Evolutionary conservation across 495 filamentous ascomycete species (phyloP), one percentile per base, ranked within the genome.

Genomic region (Tuber brumale): DNA sequence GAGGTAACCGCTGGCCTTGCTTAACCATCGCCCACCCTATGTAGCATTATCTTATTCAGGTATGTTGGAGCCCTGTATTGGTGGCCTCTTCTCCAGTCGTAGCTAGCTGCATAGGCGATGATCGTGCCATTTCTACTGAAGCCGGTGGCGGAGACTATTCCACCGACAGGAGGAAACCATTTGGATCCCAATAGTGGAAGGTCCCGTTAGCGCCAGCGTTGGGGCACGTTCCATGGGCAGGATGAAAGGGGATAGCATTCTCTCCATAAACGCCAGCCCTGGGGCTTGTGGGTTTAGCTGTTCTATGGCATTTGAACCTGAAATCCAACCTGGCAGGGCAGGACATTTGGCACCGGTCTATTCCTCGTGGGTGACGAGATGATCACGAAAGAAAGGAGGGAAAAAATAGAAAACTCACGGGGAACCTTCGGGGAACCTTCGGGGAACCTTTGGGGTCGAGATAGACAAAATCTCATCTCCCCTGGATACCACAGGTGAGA

Each of bases 41-140:
- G 94, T 78, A 97, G 86, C 90, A 96, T 94, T 73, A 97, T 89
- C 85, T 95, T 96, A 84, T 91, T 94, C 8, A 90, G 87, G 57
- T 88, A 87, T 77, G 90, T 87, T 35, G 88, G 89, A 44, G 83
- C 93, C 83, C 95, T 95, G 43, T 83, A 87, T 12, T 88, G 86
- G 84, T 93, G 95, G 16, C 94, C 94, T 84, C 95, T 96, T 82
- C 91, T 92, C 94, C 94, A 97, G 85, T 97, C 94, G 81, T 97
- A 97, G 81, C 92, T 94, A 43, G 96, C 89, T 8, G 94, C 91
- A 81, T 97, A 97, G 27, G 93, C 94, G 82, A 97, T 95, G 79
- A 95, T 92, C 79, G 86, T 89, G 70, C 94, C 94, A 72, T 85
- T 89, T 70, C 88, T 85, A 83, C 91, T 92, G 87, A 97, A 97